Conservation (phyloP, 2,329 filamentous ascomycete genomes). For the Penicillium sp. region DNA sequence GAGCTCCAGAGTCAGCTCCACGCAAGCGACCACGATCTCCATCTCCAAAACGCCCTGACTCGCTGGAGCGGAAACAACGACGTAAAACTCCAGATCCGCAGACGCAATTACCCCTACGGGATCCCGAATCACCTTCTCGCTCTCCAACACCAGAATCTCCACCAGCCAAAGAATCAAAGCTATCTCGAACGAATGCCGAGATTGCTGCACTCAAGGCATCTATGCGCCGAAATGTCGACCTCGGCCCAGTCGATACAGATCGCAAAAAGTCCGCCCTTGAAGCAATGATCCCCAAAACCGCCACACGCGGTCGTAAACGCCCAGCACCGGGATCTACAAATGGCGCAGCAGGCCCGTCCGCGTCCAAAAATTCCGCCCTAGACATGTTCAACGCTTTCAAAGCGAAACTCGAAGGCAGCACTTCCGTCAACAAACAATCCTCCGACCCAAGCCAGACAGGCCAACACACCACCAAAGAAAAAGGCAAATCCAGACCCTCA, state of each 20-base stretch:
- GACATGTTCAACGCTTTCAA: slow-evolving; percentile 79
- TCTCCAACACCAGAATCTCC: slow-evolving; percentile 37
- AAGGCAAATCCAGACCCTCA: slow-evolving; percentile 18
- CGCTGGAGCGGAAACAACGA: slow-evolving; percentile 36
- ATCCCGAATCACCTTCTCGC: slow-evolving; percentile 48
- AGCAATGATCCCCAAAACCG: slow-evolving; percentile 52
- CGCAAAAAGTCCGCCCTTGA: slow-evolving; percentile 53
- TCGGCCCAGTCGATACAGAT: slow-evolving; percentile 37
- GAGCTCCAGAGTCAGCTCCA: slow-evolving; percentile 16
- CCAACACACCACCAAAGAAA: slow-evolving; percentile 16
- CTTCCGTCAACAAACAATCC: slow-evolving; percentile 24
- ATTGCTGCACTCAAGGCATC: slow-evolving; percentile 52
- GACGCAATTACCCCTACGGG: slow-evolving; percentile 49
- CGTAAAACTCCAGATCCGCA: slow-evolving; percentile 47
- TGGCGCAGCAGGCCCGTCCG: slow-evolving; percentile 58
- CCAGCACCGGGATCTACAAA: slow-evolving; percentile 42
- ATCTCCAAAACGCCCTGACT: slow-evolving; percentile 32
- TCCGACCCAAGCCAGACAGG: slow-evolving; percentile 25
- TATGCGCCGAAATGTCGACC: slow-evolving; percentile 49
- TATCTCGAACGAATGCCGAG: slow-evolving; percentile 50
- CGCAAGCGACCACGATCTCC: slow-evolving; percentile 42
- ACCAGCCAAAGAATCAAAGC: slow-evolving; percentile 39
- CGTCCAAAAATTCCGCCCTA: slow-evolving; percentile 59
- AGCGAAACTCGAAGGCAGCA: slow-evolving; percentile 67
- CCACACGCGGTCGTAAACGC: slow-evolving; percentile 52